Conservation (phyloP, 129 eudicot genomes). For the Glebionis coronaria region DNA sequence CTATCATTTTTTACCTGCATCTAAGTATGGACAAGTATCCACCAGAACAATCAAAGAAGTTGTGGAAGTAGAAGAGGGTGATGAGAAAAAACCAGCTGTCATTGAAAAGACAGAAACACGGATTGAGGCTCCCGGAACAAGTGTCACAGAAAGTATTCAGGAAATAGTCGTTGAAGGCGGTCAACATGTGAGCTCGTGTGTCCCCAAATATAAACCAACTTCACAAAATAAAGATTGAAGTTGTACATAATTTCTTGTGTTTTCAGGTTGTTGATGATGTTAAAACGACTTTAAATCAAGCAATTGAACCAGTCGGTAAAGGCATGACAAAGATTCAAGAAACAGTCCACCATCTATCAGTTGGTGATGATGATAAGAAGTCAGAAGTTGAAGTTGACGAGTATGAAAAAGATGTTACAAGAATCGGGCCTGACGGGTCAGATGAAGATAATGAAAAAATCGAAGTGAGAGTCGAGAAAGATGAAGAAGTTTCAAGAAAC, state of each 20-base stretch:
- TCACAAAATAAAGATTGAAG: not conserved
- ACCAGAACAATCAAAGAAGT: constrained; percentile 42
- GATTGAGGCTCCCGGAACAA: constrained; percentile 80
- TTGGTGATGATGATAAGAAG: constrained; percentile 44
- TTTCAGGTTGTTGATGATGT: constrained; percentile 89
- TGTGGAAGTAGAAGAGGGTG: constrained; percentile 43
- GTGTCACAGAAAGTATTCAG: constrained; percentile 87
- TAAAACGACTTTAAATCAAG: constrained; percentile 81
- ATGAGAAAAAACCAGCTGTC: constrained; percentile 45
- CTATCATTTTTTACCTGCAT: constrained; percentile 49
- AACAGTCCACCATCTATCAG: constrained; percentile 62
- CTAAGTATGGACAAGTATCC: constrained; percentile 41
- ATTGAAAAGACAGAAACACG: constrained; percentile 61
- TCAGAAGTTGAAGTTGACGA: constrained; percentile 59
- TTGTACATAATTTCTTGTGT: not conserved
- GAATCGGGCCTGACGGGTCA: constrained; percentile 13
- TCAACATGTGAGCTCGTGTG: constrained; percentile 58
- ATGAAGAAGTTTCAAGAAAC: constrained; percentile 33
- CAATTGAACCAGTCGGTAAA: constrained; percentile 85
- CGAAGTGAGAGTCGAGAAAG: constrained; percentile 54
- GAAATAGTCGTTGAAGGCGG: constrained; percentile 96
- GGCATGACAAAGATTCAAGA: constrained; percentile 94
- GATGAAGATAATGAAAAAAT: constrained; percentile 39
- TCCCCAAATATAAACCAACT: not conserved
- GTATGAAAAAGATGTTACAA: constrained; percentile 40